A percentile compares a stretch with the other conserved stretches of the same genome.
These are phyloP conservation scores for Mycena galericulata DNA, from an alignment of 768 basidiomycete genomes.

Conservation along the genomic window DNA sequence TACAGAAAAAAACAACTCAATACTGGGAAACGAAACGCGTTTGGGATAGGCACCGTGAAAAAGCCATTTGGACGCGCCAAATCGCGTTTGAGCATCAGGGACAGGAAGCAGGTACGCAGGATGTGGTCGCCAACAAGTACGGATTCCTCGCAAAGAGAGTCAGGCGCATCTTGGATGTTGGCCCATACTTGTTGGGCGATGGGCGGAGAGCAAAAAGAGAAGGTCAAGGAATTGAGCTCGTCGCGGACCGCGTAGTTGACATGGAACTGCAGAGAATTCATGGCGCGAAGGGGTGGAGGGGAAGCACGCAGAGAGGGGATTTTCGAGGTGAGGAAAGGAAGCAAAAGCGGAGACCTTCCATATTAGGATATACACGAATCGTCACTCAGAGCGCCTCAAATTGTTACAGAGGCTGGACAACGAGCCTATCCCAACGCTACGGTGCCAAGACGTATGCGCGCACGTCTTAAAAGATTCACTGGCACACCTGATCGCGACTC, in stretches of 20 bases:
- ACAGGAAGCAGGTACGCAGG: neutral
- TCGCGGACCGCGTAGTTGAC: neutral
- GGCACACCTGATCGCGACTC: too few relatives aligned
- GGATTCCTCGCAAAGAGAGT: slow-evolving; percentile 17
- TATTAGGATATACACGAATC: too few relatives aligned
- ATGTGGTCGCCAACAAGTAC: slow-evolving; percentile 10
- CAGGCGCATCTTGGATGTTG: slow-evolving; percentile 17
- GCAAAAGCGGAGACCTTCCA: too few relatives aligned
- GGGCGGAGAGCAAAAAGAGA: slow-evolving; percentile 15
- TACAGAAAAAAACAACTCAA: neutral
- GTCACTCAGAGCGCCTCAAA: too few relatives aligned
- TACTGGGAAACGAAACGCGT: neutral
- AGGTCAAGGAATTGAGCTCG: neutral
- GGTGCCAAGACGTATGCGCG: too few relatives aligned
- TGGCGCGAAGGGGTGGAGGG: neutral
- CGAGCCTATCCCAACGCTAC: too few relatives aligned
- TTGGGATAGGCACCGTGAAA: neutral
- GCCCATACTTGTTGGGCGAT: slow-evolving; percentile 9
- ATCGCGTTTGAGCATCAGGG: slow-evolving; percentile 8
- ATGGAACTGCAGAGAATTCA: neutral
- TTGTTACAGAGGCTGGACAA: too few relatives aligned
- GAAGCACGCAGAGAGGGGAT: too few relatives aligned
- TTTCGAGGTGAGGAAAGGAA: too few relatives aligned
- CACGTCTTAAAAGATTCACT: too few relatives aligned
- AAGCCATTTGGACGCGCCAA: slow-evolving; percentile 6